Evolutionary conservation across 164 flowering plant genomes (phyloP), one percentile per base, ranked within the genome.

Genomic region (Annona squamosa): DNA sequence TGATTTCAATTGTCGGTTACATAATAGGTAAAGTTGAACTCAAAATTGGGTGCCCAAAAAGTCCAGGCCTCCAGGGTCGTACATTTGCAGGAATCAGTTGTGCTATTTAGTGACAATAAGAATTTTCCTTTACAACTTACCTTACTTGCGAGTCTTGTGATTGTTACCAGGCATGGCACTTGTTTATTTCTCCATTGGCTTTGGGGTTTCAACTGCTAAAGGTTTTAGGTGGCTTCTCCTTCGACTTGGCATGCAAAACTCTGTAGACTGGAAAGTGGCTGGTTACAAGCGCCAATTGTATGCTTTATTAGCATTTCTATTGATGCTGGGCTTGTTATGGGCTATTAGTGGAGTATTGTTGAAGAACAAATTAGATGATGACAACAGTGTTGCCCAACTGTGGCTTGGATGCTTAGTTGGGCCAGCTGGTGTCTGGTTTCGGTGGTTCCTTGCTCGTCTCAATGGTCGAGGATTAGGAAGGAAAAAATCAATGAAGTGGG

Each of bases 361-460:
- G 65, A 79, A 73, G 67, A 71, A 70, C n/a, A 80, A 84, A 65
- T 86, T 90, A 59, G 69, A 76, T 3, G 78, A 67, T 4, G 85
- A 77, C 0, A 76, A 86, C 66, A 78, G 79, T 42, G 84, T 44
- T 74, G 86, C 93, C 72, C 80, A 87, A 73, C 81, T 95, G 56
- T 91, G 91, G 93, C 70, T 95, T 70, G 99, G 85, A 71, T 93
- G 98, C 83, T 44, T 95, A 63, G 93, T 93, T 57, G 98, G 85
- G 45, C 91, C 98, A 1, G 73, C 77, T 9, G 99, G 99, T 65
- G 98, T 95, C 66, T 95, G 99, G 99, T 70, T 82, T 56, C 85
- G 99, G 79, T 95, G 98, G 98, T 82, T 80, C 77, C 81, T 91
- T 72, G 93, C 98, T 3, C 83, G 97, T 64, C 76, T 88, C 3